These are phyloP conservation scores for Ophiosphaerella herpotricha DNA, from an alignment of 2,329 filamentous ascomycete genomes.

Conservation along the genomic window DNA sequence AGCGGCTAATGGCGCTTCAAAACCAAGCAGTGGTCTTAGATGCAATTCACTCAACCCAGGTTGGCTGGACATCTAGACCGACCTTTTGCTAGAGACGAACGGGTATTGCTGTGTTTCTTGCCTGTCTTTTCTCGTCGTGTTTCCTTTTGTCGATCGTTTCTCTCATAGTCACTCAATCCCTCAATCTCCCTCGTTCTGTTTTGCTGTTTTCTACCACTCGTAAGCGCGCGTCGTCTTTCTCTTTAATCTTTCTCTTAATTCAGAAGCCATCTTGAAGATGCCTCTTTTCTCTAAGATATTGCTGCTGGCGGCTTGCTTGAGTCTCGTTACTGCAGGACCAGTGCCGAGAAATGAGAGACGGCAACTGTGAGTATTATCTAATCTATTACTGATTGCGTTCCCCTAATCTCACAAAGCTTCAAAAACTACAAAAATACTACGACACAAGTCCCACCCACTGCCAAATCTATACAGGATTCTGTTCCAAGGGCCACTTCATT, in stretches of 20 bases:
- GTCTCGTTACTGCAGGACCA: constrained; percentile 37
- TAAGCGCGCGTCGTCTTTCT: constrained; percentile 27
- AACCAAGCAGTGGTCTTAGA: constrained; percentile 33
- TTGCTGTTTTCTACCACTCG: constrained; percentile 22
- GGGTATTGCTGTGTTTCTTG: constrained; percentile 23
- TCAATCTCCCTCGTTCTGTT: constrained; percentile 23
- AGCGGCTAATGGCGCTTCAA: constrained; percentile 47
- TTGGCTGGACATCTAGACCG: constrained; percentile 31
- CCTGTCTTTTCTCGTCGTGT: constrained; percentile 24
- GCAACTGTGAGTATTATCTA: constrained; percentile 29
- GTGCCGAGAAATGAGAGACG: constrained; percentile 35
- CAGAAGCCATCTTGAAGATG: constrained; percentile 29
- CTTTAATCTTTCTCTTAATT: constrained; percentile 26
- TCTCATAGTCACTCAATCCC: constrained; percentile 33
- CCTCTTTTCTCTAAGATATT: constrained; percentile 25
- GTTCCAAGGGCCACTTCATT: neutral
- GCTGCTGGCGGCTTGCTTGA: constrained; percentile 47
- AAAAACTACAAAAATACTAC: constrained; percentile 35
- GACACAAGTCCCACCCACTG: constrained; percentile 7
- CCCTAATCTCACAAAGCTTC: constrained; percentile 27
- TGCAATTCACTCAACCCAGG: constrained; percentile 28
- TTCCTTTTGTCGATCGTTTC: constrained; percentile 37
- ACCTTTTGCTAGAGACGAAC: constrained; percentile 32
- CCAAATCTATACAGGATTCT: constrained; percentile 2
- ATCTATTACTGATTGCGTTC: neutral